Evolutionary conservation across 345 rosid species (phyloP).

Genomic region (Acer negundo): DNA sequence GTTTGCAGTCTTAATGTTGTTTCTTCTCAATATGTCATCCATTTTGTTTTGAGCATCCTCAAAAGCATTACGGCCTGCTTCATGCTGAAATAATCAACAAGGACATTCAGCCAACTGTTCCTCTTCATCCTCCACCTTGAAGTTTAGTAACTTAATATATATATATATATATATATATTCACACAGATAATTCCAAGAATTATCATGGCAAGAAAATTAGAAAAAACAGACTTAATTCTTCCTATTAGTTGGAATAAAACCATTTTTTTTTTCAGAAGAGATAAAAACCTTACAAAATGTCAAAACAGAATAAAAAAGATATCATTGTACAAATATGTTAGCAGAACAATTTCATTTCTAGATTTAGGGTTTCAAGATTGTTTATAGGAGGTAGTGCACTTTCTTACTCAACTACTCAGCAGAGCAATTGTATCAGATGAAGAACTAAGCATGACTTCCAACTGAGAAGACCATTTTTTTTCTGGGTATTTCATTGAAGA

Average conservation of each 20-base stretch:
- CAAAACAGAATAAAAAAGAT: background rate
- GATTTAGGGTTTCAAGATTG: background rate
- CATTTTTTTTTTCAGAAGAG: background rate
- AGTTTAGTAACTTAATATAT: background rate
- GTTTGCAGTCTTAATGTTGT: conserved; percentile 45
- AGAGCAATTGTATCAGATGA: background rate
- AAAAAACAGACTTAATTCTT: background rate
- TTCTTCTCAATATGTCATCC: conserved; percentile 53
- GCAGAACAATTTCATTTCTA: background rate
- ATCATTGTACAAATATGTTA: background rate
- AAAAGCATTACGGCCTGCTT: conserved; percentile 73
- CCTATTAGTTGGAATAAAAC: background rate
- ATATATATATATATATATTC: background rate
- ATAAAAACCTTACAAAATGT: background rate
- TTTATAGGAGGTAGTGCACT: background rate
- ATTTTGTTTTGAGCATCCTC: conserved; percentile 81
- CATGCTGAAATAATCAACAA: conserved; percentile 62
- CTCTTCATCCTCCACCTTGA: conserved; percentile 8
- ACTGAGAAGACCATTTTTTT: background rate
- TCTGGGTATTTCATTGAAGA: background rate
- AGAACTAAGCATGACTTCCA: background rate
- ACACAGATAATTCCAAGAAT: background rate
- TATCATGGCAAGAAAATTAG: no score
- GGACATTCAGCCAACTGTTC: conserved; percentile 26
- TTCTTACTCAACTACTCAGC: background rate